Percentiles rank a stretch among this genome's conserved stretches.
These are phyloP conservation scores for Penicillium coprophilum DNA, from an alignment of 495 filamentous ascomycete genomes.

Conservation along the genomic window DNA sequence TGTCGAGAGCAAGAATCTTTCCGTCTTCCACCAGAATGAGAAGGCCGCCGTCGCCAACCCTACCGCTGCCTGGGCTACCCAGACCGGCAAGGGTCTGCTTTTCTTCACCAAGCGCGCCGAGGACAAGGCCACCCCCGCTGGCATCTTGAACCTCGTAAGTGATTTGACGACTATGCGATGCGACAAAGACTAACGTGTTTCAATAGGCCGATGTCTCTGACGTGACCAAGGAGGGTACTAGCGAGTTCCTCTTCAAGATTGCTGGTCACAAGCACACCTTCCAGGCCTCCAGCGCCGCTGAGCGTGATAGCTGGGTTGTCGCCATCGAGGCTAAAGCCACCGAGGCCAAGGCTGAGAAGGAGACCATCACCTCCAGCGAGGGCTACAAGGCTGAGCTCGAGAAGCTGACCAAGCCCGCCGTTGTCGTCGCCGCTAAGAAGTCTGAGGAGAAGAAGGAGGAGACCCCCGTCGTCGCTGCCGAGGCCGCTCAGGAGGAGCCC, in stretches of 20 bases:
- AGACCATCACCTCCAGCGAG: slow-evolving; percentile 66
- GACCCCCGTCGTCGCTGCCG: slow-evolving; percentile 46
- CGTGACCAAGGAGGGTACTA: slow-evolving; percentile 65
- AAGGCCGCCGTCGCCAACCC: slow-evolving; percentile 76
- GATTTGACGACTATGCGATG: not conserved
- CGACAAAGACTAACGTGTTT: slow-evolving; percentile 15
- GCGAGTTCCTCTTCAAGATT: slow-evolving; percentile 81
- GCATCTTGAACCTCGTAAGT: slow-evolving; percentile 82
- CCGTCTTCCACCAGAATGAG: slow-evolving; percentile 77
- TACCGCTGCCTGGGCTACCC: slow-evolving; percentile 79
- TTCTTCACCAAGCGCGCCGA: slow-evolving; percentile 86
- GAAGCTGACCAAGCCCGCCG: slow-evolving; percentile 56
- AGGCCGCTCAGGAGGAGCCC: slow-evolving; percentile 38
- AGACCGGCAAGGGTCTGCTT: slow-evolving; percentile 94
- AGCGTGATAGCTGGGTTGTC: slow-evolving; percentile 89
- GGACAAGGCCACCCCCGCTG: slow-evolving; percentile 75
- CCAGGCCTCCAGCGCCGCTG: slow-evolving; percentile 67
- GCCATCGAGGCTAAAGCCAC: slow-evolving; percentile 71
- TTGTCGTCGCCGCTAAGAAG: slow-evolving; percentile 49
- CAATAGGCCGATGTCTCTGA: slow-evolving; percentile 79
- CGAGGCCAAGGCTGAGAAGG: slow-evolving; percentile 73
- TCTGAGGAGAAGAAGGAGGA: slow-evolving; percentile 53
- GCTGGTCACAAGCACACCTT: slow-evolving; percentile 87
- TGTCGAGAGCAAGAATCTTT: slow-evolving; percentile 70
- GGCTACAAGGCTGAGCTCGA: slow-evolving; percentile 76